phyloP scores from a whole-genome alignment of 2,329 filamentous ascomycete species.

The Ophiostoma tasmaniense region DNA sequence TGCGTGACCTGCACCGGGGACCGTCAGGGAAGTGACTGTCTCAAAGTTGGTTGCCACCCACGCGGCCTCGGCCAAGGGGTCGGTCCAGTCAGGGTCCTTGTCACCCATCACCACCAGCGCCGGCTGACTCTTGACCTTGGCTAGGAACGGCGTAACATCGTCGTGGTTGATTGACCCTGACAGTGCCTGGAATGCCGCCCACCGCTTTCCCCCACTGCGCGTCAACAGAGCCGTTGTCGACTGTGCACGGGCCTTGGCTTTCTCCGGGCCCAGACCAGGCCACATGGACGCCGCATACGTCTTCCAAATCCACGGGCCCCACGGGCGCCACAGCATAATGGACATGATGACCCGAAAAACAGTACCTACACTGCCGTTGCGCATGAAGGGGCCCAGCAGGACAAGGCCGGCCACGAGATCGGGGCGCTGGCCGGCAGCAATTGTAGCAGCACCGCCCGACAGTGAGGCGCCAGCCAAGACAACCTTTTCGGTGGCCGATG shows the following conservation, averaged over 20 bases:
- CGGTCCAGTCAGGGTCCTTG: constrained; percentile 21
- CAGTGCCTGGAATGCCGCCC: constrained; percentile 19
- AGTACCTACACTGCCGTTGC: constrained; percentile 12
- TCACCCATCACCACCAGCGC: constrained; percentile 22
- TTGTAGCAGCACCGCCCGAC: constrained; percentile 18
- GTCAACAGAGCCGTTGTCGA: constrained; percentile 10
- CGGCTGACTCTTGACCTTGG: constrained; percentile 12
- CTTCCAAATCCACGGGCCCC: constrained; percentile 20
- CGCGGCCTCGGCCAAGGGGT: constrained; percentile 20
- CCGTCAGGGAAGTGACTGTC: constrained; percentile 11
- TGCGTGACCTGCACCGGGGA: constrained; percentile 20
- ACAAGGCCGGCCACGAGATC: constrained; percentile 20
- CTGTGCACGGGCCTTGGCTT: constrained; percentile 16
- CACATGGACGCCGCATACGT: constrained; percentile 18
- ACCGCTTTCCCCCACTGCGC: constrained; percentile 12
- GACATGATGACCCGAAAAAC: constrained; percentile 11
- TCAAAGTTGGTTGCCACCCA: constrained; percentile 21
- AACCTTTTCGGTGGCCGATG: not conserved
- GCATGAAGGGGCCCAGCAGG: constrained; percentile 18
- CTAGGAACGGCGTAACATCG: constrained; percentile 16
- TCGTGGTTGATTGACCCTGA: constrained; percentile 15
- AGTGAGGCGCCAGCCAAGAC: constrained; percentile 21
- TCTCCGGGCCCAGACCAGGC: constrained; percentile 18
- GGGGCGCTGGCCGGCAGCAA: constrained; percentile 19
- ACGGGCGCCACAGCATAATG: constrained; percentile 17